Conservation (phyloP, 352 stramenopile species). For the Pythium dissotocum region DNA sequence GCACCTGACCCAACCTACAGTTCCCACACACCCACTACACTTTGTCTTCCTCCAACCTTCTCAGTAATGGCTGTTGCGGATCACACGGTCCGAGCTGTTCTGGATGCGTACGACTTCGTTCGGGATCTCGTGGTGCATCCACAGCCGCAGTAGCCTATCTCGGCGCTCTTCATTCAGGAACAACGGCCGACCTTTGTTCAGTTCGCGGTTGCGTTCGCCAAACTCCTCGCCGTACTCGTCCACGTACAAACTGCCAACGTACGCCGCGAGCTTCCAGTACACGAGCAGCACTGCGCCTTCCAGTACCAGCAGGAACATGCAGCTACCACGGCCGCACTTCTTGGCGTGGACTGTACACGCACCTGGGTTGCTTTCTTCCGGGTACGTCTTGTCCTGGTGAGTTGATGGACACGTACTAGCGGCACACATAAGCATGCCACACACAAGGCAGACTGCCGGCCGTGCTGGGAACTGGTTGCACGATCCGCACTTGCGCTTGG, state of each 20-base stretch:
- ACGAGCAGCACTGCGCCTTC: slow-evolving; percentile 85
- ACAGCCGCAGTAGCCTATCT: slow-evolving; percentile 72
- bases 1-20: not conserved
- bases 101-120: slow-evolving; percentile 89
- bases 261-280: slow-evolving; percentile 86
- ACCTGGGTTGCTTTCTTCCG: slow-evolving; percentile 77
- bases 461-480: slow-evolving; percentile 82
- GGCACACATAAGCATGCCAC: slow-evolving; percentile 75
- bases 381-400: slow-evolving; percentile 71
- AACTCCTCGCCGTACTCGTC: slow-evolving; percentile 90
- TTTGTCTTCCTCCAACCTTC: not conserved
- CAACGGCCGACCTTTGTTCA: slow-evolving; percentile 80
- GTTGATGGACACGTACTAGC: slow-evolving; percentile 80
- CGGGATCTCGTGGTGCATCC: slow-evolving; percentile 79
- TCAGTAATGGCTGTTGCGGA: slow-evolving; percentile 88
- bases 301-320: slow-evolving; percentile 82
- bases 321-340: slow-evolving; percentile 81
- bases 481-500: slow-evolving; percentile 72
- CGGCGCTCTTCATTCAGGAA: slow-evolving; percentile 76
- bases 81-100: slow-evolving; percentile 88
- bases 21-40: not conserved
- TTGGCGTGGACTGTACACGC: slow-evolving; percentile 84
- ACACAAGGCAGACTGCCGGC: slow-evolving; percentile 85
- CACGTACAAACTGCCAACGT: slow-evolving; percentile 82
- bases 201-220: slow-evolving; percentile 77